Evolutionary conservation across 768 basidiomycete species (phyloP), one percentile per base, ranked within the genome.

Genomic region (Mrakia hoshinonis): DNA sequence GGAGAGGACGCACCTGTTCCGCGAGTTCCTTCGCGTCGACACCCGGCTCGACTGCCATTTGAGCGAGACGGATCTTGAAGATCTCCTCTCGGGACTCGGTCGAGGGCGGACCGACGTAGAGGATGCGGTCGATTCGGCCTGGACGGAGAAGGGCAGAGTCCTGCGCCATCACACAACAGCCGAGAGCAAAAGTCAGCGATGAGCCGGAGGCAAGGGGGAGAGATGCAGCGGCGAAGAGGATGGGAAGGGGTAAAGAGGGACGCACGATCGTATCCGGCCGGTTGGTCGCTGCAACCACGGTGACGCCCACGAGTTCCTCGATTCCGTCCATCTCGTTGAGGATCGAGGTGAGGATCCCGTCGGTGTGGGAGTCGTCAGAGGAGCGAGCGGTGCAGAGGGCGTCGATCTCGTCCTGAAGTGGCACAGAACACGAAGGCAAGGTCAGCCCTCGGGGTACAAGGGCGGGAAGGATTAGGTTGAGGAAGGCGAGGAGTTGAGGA

Each of bases 291-390:
- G 92, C 96, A 12, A 99, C 85, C 43, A 97, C 86, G 0, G 91
- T 94, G n/a, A 99, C 96, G 0, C 94, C 93, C 22, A 89, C 82
- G 24, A 98, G 83, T 80, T 95, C 92, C 79, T 97, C 91, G 0
- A 98, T 90, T 24, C 96, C 96, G 77, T 98, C 96, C 92, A 98
- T 98, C 78, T 99, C 96, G 77, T 95, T 98, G 69, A 99, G 79
- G 15, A 99, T 82, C 73, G 87, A 95, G 1, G 94, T 94, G 10
- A 99, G 83, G 15, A 97, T 92, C 10, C 96, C 93, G 75, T 91
- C 89, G 75, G 92, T 89, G 9, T 82, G 80, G 2, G 81, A 85
- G 9, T 77, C 78, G 55, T 86, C 85, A 2, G 85, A 84, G 0
- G 81, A 82, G 39, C 96, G 85, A 0, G 91, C 87, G 0, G 87